Evolutionary conservation across 2,329 filamentous ascomycete genomes (phyloP), one percentile per base, ranked within the genome.

Genomic region (Fusarium begoniae): DNA sequence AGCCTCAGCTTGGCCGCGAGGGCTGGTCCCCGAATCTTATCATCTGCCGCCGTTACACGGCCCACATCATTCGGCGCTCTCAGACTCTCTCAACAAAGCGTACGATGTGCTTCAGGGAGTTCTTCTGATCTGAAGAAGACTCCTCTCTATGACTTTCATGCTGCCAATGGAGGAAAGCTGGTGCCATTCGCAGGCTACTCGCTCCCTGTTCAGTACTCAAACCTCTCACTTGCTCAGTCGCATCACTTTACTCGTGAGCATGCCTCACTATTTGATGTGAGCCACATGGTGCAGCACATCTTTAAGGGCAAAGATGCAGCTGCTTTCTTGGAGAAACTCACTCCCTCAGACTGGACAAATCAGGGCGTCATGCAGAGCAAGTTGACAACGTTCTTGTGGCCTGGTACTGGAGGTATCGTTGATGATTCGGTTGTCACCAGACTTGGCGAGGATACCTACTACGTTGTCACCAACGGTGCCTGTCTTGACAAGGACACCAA

Each of bases 381-480:
- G 20, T 88, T 99, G 44, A 97, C 94, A n/a, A 91, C 92, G 6
- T 88, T 99, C 38, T 87, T 99, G 45, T 93, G 94, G 83, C 90
- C 92, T 10, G 86, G 85, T 18, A 95, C 92, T 1, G 96, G 96
- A 47, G 96, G 96, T 56, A 98, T 99, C 76, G 91, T 98, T 55
- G 96, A 99, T 81, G 96, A 99, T 84, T 95, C 93, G 9, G 92
- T 99, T 77, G 92, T 99, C 79, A 97, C 95, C 11, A 90, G 93
- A 70, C 87, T 97, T n/a, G 88, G 87, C 32, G 87, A 89, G 63
- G 90, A 94, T 66, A 84, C 89, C 61, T 98, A 95, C 86, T 98
- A 98, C 83, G 91, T 98, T 66, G 96, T 99, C 70, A 97, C 95
- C 73, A 99, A 99, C 82, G 96, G 96, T 32, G 96, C 91, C 43